Evolutionary conservation across 106 monocot species (phyloP).

Genomic region (Cymbidium sinense): DNA sequence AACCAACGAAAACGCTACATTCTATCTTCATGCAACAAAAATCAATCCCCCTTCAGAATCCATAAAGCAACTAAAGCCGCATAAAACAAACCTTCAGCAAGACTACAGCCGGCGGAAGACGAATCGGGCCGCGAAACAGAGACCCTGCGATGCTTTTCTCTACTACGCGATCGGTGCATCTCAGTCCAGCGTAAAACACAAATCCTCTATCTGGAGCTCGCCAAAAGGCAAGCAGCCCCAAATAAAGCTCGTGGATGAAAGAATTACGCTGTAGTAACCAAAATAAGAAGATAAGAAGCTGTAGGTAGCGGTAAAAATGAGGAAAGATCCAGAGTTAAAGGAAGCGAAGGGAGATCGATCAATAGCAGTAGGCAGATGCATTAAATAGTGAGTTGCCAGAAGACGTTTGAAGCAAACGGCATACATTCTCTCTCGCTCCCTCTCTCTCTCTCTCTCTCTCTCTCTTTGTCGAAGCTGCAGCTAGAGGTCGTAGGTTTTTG

Average conservation of each 20-base stretch:
- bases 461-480: neutral
- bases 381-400: neutral
- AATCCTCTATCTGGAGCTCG: neutral
- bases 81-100: neutral
- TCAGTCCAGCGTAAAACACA: neutral
- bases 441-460: neutral
- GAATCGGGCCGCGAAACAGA: neutral
- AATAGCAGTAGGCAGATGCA: constrained; percentile 4
- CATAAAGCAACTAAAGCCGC: neutral
- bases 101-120: neutral
- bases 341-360: neutral
- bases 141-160: neutral
- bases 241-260: neutral
- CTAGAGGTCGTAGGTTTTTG: neutral
- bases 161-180: constrained; percentile 1
- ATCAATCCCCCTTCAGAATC: neutral
- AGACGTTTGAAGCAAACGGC: neutral
- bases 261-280: neutral
- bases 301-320: neutral
- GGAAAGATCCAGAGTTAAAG: neutral
- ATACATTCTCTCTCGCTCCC: neutral
- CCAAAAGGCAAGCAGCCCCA: neutral
- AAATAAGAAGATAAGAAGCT: neutral
- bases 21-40: neutral
- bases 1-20: neutral